These are phyloP conservation scores for Ascochyta lentis DNA, from an alignment of 2,329 filamentous ascomycete genomes.

Conservation along the genomic window DNA sequence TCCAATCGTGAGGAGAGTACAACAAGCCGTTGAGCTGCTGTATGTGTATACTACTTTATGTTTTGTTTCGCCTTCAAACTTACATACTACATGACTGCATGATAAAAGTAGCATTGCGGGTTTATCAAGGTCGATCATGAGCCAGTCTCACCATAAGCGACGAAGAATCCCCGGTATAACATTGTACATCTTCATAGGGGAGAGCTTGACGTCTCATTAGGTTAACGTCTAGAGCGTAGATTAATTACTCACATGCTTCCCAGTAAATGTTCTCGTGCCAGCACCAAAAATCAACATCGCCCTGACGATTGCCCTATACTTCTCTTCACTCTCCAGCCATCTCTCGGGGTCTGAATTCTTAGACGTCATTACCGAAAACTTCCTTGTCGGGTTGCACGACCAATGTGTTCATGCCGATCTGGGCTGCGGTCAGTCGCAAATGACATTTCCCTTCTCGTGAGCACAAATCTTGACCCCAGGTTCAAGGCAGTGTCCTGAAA, in stretches of 20 bases:
- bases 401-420: slow-evolving; percentile 37
- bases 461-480: background rate
- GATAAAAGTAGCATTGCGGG: slow-evolving; percentile 23
- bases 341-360: slow-evolving; percentile 53
- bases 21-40: background rate
- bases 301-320: slow-evolving; percentile 27
- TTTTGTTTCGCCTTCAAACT: background rate
- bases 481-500: slow-evolving; percentile 41
- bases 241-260: slow-evolving; percentile 27
- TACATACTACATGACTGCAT: slow-evolving; percentile 14
- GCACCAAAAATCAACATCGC: slow-evolving; percentile 49
- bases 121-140: slow-evolving; percentile 30
- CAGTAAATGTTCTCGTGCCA: slow-evolving; percentile 44
- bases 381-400: slow-evolving; percentile 50
- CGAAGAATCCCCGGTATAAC: slow-evolving; percentile 27
- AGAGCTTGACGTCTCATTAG: background rate
- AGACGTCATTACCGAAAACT: slow-evolving; percentile 51
- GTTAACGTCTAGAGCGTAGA: background rate
- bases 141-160: slow-evolving; percentile 26
- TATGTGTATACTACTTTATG: background rate
- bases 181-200: slow-evolving; percentile 31
- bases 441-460: background rate
- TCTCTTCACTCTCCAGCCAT: slow-evolving; percentile 49
- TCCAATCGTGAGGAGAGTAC: background rate
- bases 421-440: background rate